Evolutionary conservation across 257 asterid species (phyloP), one percentile per base, ranked within the genome.

Genomic region (Leonotis leonurus): DNA sequence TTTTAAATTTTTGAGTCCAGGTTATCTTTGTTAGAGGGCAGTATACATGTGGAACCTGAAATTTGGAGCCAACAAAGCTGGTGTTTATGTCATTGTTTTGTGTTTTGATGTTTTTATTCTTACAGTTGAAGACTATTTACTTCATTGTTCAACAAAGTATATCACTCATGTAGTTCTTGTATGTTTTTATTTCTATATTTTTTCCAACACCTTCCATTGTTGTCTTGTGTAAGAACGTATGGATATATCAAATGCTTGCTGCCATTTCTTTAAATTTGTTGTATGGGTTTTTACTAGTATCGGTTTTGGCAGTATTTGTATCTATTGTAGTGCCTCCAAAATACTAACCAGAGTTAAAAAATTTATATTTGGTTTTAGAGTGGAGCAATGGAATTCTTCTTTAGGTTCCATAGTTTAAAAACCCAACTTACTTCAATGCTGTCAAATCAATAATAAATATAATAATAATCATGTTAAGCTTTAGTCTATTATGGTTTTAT

Each of bases 1-100:
- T 5, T 18, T 64, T 8, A 22, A 8, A 17, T 69, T 51, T 72
- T 48, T n/a, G n/a, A 13, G 17, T 44, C n/a, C 78, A 72, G 78
- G 76, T 64, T 12, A 21, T 57, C 49, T 29, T 40, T n/a, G n/a
- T n/a, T 68, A 17, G n/a, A n/a, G 33, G 45, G 39, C 37, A 6
- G 64, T 67, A 45, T 62, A 61, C 29, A 33, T 40, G 1, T 27
- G 46, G 65, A 33, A 13, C 39, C 6, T 5, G 54, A 16, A 41
- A 30, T 64, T 72, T 64, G 65, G 68, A 59, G 51, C 44, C 35
- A 49, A 62, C 45, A 46, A 35, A 37, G 70, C 54, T 29, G 59
- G 67, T 30, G 51, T 56, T 24, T 26, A 0, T 60, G 39, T 45
- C 5, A 7, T 56, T 43, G 1, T 60, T 59, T 70, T 70, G 45